Evolutionary conservation across 2,329 filamentous ascomycete species (phyloP).

Genomic region (Trichoderma sp.): DNA sequence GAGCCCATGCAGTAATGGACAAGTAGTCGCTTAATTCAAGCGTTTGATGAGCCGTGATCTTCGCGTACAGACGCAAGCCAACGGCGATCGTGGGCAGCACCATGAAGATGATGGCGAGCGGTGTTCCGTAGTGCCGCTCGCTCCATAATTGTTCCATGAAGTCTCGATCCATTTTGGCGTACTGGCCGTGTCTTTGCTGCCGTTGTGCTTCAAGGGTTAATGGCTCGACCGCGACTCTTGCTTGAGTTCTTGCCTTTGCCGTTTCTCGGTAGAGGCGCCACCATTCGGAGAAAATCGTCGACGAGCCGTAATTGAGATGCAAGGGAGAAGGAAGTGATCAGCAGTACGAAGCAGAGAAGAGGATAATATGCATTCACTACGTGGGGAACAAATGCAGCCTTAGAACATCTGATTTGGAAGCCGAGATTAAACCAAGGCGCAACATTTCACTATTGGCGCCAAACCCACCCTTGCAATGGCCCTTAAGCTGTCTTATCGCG

Average conservation of each 20-base stretch:
- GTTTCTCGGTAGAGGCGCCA: background rate
- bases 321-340: conserved; percentile 21
- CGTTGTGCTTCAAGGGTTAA: conserved; percentile 2
- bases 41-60: conserved; percentile 17
- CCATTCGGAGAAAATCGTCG: background rate
- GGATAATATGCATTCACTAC: conserved; percentile 23
- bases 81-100: conserved; percentile 14
- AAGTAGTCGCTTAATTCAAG: conserved; percentile 22
- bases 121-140: conserved; percentile 21
- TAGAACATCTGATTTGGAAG: background rate
- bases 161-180: conserved; percentile 16
- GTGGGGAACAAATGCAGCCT: background rate
- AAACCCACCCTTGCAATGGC: background rate
- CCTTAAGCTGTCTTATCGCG: conserved; percentile 10
- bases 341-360: conserved; percentile 10
- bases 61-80: conserved; percentile 15
- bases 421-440: background rate
- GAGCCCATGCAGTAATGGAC: conserved; percentile 12
- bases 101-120: conserved; percentile 22
- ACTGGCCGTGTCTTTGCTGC: conserved; percentile 3
- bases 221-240: background rate
- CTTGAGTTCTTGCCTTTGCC: background rate
- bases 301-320: conserved; percentile 11
- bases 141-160: conserved; percentile 25
- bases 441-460: conserved; percentile 18